phyloP scores from a whole-genome alignment of 208 protist genomes.

The Crithidia bombi region DNA sequence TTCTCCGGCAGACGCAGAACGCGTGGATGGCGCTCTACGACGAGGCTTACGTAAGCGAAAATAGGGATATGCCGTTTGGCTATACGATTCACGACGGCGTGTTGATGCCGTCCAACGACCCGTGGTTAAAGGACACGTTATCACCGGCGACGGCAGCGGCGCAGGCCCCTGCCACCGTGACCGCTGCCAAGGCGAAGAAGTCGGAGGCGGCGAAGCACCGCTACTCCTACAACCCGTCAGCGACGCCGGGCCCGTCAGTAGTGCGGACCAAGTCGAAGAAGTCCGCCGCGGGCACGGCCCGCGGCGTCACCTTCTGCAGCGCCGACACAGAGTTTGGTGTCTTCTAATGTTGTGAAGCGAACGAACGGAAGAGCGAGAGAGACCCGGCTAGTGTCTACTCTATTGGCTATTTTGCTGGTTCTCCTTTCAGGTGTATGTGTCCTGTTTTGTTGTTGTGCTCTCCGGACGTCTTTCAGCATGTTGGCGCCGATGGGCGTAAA shows the following conservation, averaged over 20 bases:
- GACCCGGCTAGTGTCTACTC: no score
- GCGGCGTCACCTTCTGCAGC: conserved; percentile 47
- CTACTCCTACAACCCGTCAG: conserved; percentile 18
- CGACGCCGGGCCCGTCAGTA: conserved; percentile 7
- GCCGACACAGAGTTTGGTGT: conserved; percentile 60
- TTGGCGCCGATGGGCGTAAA: background rate
- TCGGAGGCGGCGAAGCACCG: background rate
- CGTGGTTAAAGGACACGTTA: background rate
- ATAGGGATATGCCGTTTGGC: conserved; percentile 24
- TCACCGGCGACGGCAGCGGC: background rate
- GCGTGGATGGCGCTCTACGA: conserved; percentile 74
- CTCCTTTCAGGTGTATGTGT: background rate
- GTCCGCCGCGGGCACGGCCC: conserved; percentile 4
- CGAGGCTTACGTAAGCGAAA: conserved; percentile 68
- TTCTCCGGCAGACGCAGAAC: conserved; percentile 53
- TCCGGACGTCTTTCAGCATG: background rate
- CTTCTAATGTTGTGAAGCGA: conserved; percentile 47
- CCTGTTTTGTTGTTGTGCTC: background rate
- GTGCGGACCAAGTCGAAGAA: conserved; percentile 7
- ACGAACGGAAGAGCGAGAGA: no score
- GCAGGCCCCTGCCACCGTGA: background rate
- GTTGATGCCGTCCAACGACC: conserved; percentile 29
- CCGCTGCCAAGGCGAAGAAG: background rate
- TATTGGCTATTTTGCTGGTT: no score
- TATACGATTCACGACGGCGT: conserved; percentile 19